These are phyloP conservation scores for Sporisorium exsertum DNA, from an alignment of 1,284 basidiomycete genomes.

Conservation along the genomic window DNA sequence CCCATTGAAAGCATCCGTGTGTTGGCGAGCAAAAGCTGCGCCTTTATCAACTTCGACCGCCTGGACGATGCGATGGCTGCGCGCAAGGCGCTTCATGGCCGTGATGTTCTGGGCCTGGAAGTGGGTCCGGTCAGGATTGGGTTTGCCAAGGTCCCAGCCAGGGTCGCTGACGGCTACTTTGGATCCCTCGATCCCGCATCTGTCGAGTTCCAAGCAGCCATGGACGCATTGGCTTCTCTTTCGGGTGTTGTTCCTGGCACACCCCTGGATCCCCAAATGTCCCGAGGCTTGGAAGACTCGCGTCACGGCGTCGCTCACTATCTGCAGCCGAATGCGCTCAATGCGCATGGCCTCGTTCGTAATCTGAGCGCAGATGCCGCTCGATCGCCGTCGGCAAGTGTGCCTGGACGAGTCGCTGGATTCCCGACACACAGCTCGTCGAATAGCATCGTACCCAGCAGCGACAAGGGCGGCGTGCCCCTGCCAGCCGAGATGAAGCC, in stretches of 20 bases:
- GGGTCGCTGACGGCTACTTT: slow-evolving; percentile 24
- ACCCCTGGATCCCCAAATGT: slow-evolving; percentile 88
- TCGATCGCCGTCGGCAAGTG: slow-evolving; percentile 2
- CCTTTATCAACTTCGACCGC: slow-evolving; percentile 95
- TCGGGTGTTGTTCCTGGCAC: slow-evolving; percentile 82
- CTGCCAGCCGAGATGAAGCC: slow-evolving; percentile 65
- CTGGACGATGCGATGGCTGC: slow-evolving; percentile 95
- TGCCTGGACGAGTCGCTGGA: slow-evolving; percentile 73
- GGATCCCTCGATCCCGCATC: slow-evolving; percentile 34
- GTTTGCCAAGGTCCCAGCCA: slow-evolving; percentile 86
- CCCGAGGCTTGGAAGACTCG: slow-evolving; percentile 92
- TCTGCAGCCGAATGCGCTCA: slow-evolving; percentile 16
- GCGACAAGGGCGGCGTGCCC: slow-evolving; percentile 67
- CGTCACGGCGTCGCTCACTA: slow-evolving; percentile 81
- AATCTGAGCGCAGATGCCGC: slow-evolving; percentile 28
- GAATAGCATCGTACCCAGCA: slow-evolving; percentile 66
- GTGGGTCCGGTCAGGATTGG: slow-evolving; percentile 96
- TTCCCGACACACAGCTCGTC: slow-evolving; percentile 62
- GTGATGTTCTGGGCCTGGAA: slow-evolving; percentile 92
- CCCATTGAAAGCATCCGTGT: slow-evolving; percentile 96
- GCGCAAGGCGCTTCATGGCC: slow-evolving; percentile 91
- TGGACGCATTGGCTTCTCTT: slow-evolving; percentile 49
- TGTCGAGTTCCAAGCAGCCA: slow-evolving; percentile 42
- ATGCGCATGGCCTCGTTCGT: slow-evolving; percentile 25
- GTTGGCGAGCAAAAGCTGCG: slow-evolving; percentile 95